phyloP scores from a whole-genome alignment of 208 protist species.

The Wallacemonas sp. region DNA sequence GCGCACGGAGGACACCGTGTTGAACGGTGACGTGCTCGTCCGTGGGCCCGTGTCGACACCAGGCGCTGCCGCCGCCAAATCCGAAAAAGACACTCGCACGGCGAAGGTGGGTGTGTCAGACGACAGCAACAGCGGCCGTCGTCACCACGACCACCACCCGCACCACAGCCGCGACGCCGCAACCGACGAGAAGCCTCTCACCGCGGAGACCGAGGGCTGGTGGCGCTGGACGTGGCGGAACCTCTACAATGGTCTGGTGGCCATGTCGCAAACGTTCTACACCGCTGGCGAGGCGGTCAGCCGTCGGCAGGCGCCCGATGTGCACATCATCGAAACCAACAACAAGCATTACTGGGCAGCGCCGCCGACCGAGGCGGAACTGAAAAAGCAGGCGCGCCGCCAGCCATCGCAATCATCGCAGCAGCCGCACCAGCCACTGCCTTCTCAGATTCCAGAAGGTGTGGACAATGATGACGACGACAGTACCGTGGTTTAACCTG shows the following conservation, averaged over 20 bases:
- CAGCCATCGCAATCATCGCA: not conserved
- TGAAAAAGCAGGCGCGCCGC: not conserved
- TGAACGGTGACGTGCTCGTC: not conserved
- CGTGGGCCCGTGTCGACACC: too few relatives aligned
- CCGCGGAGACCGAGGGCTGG: constrained; percentile 12
- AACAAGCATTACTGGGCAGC: constrained; percentile 6
- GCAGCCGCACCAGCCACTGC: not conserved
- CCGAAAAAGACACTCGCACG: too few relatives aligned
- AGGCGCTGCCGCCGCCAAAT: too few relatives aligned
- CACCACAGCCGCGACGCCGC: not conserved
- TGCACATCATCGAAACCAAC: not conserved
- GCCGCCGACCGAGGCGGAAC: not conserved
- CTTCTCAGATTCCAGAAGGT: not conserved
- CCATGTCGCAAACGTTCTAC: constrained; percentile 5
- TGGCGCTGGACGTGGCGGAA: constrained; percentile 8
- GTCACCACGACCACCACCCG: not conserved
- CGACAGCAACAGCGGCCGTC: not conserved
- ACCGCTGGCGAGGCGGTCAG: not conserved
- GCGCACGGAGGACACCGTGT: not conserved
- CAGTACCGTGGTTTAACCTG: not conserved
- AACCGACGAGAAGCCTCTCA: not conserved
- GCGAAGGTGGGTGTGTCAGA: not conserved
- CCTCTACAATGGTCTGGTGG: constrained; percentile 9
- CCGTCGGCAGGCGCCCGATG: not conserved
- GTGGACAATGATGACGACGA: constrained; percentile 1